Evolutionary conservation across 2,329 filamentous ascomycete species (phyloP), one percentile per base, ranked within the genome.

Genomic region (Scolecobasidium constrictum): DNA sequence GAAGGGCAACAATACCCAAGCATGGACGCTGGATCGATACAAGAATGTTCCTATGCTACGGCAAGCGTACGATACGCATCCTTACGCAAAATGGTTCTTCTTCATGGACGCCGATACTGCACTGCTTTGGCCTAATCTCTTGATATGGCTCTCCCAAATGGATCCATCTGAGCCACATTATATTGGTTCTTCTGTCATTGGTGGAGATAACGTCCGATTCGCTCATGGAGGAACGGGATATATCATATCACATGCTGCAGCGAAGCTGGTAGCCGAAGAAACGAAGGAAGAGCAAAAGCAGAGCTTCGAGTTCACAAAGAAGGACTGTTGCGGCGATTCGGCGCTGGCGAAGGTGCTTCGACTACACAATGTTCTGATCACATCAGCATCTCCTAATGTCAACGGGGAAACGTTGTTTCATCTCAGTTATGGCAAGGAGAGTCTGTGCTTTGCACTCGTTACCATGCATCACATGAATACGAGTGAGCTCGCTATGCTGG

Each of bases 71-170:
- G 50, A 58, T 7, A 52, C 59, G 40, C 51, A 57, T 28, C 67
- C 67, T 3, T 56, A 72, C 21, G 67, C 68, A 34, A 70, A 69
- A 43, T 78, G 73, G 74, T 78, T 68, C 46, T 59, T 75, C 44
- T 78, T 78, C 53, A 66, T 75, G 36, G 73, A 77, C 49, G 67
- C 72, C 0, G 75, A 78, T 51, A 77, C 72, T 0, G 77, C 73
- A 48, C 54, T 77, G 33, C 59, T 73, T 7, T 74, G 72, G 63
- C 58, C 64, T 22, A 73, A 71, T 20, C 49, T 77, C 33, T 51
- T 75, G n/a, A 56, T 63, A 19, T 78, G 72, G 71, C 61, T 78
- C 17, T 59, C 61, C 15, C 59, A 65, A 16, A 67, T 72, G 47
- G 67, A 78, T 52, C 49, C 67, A 2, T 54, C 53, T 2, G 54